phyloP scores from a whole-genome alignment of 257 asterid genomes.

The Solanum boliviense region DNA sequence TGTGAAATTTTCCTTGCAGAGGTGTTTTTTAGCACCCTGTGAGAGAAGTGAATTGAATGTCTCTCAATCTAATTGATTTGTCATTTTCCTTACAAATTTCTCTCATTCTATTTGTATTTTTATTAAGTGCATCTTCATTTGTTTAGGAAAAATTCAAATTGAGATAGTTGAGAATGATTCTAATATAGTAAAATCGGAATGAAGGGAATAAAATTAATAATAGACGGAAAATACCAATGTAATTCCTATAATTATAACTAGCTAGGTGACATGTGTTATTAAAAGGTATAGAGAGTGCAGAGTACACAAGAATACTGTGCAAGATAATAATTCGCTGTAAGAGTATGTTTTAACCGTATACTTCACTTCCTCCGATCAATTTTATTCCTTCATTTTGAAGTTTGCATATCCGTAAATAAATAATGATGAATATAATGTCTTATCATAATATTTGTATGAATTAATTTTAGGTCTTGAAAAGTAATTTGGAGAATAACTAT shows the following conservation, averaged over 20 bases:
- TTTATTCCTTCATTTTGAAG: neutral
- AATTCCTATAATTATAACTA: too few relatives aligned
- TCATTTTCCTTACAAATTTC: neutral
- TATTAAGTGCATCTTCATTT: neutral
- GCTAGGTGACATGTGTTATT: neutral
- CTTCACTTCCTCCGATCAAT: neutral
- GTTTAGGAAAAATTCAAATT: neutral
- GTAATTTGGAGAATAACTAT: too few relatives aligned
- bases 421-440: too few relatives aligned
- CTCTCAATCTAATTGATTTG: neutral
- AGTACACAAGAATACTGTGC: neutral
- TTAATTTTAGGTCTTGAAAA: too few relatives aligned
- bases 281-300: neutral
- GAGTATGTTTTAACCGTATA: neutral
- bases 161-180: too few relatives aligned
- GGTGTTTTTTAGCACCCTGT: slow-evolving; percentile 19
- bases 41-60: slow-evolving; percentile 6
- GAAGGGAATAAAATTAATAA: neutral
- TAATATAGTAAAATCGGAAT: too few relatives aligned
- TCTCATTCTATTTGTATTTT: neutral
- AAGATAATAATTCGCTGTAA: too few relatives aligned
- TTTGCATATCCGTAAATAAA: neutral
- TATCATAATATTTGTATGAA: too few relatives aligned
- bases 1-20: slow-evolving; percentile 18
- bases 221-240: too few relatives aligned